Evolutionary conservation across 441 rosid species (phyloP).

Genomic region (Adansonia madagascariensis): DNA sequence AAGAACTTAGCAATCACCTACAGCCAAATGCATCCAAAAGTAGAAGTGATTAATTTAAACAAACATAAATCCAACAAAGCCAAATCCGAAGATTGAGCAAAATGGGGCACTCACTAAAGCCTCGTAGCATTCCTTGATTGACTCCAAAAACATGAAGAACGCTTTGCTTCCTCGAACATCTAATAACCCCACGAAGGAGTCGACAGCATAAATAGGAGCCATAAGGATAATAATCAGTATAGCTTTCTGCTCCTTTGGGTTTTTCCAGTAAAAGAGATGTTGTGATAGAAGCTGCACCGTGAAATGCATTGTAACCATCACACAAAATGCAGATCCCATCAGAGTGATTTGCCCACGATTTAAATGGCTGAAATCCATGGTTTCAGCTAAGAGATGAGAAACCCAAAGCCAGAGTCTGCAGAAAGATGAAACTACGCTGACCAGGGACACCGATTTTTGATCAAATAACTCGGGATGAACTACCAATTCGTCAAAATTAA

Average conservation of each 20-base stretch:
- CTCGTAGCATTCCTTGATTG: constrained; percentile 94
- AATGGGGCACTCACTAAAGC: constrained; percentile 67
- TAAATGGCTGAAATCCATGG: constrained; percentile 58
- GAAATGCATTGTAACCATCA: constrained; percentile 63
- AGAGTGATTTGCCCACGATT: constrained; percentile 62
- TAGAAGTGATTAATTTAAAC: constrained; percentile 3
- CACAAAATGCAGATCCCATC: constrained; percentile 62
- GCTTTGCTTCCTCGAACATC: constrained; percentile 75
- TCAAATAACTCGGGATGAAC: not conserved
- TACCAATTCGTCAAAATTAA: not conserved
- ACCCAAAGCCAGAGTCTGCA: constrained; percentile 37
- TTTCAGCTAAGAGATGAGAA: constrained; percentile 29
- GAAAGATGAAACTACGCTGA: not conserved
- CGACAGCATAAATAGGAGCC: constrained; percentile 87
- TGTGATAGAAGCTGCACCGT: constrained; percentile 75
- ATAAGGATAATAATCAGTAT: constrained; percentile 79
- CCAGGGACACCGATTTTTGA: not conserved
- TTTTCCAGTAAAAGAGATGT: constrained; percentile 88
- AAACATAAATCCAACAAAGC: not conserved
- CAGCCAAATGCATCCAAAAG: constrained; percentile 19
- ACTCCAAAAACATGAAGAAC: constrained; percentile 75
- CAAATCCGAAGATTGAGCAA: not conserved
- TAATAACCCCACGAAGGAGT: constrained; percentile 74
- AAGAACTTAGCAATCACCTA: constrained; percentile 92
- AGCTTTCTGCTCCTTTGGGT: constrained; percentile 93